Evolutionary conservation across 768 basidiomycete species (phyloP), one percentile per base, ranked within the genome.

Genomic region (Mycena epipterygia): DNA sequence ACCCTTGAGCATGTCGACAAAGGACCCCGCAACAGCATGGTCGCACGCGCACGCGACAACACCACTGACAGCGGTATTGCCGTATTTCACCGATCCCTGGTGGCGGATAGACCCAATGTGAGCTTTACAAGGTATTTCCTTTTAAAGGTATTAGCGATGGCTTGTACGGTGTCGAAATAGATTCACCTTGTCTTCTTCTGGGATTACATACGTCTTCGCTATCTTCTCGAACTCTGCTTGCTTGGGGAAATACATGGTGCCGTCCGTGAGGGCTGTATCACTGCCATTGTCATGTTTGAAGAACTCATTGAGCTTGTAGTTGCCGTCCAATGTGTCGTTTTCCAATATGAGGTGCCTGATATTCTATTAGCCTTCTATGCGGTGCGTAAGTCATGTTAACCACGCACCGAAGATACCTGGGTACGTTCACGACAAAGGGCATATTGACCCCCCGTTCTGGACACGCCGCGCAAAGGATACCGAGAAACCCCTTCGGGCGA

Each of bases 281-380:
- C 48, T 70, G 14, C 68, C 68, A 11, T 70, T 30, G 37, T 70
- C 68, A 11, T 39, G 68, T 49, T 70, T 70, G 56, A 29, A 64
- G 61, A 70, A 70, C 1, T 42, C n/a, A 25, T 64, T 70, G 0
- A 35, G 39, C 48, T 70, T 70, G 62, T 41, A 70, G 30, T 70
- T 70, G 1, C 68, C 62, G n/a, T 70, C 62, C 2, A 64, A 13
- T 1, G 68, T 64, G 30, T 16, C 9, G 29, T 21, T 1, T 5
- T 33, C 7, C 12, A 46, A 57, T 17, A 64, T 52, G 2, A 55
- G 48, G 33, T 68, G n/a, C n/a, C n/a, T n/a, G n/a, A n/a, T n/a
- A n/a, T n/a, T n/a, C n/a, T n/a, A n/a, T n/a, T n/a, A n/a, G 67
- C 2, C 67, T 68, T 25, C 1, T 1, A 11, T 49, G 9, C 23